Evolutionary conservation across 2,329 filamentous ascomycete genomes (phyloP).

Genomic region (Claviceps citrina): DNA sequence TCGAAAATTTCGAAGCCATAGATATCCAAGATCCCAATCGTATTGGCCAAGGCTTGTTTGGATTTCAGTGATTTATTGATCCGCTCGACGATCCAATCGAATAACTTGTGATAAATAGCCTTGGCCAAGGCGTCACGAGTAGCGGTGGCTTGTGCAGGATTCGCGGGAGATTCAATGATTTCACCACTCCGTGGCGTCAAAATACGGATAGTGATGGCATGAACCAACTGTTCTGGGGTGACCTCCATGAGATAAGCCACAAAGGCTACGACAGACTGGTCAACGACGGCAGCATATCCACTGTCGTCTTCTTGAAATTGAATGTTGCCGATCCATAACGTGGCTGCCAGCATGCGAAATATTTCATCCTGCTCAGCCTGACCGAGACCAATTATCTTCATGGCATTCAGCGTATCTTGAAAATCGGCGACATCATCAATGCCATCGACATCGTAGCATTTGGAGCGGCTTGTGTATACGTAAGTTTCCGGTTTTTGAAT

Average conservation of each 20-base stretch:
- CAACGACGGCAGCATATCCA: constrained; percentile 72
- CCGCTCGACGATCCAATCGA: constrained; percentile 93
- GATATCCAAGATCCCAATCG: constrained; percentile 94
- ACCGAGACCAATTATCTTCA: constrained; percentile 81
- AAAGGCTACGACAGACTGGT: constrained; percentile 87
- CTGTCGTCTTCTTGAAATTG: constrained; percentile 79
- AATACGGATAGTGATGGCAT: constrained; percentile 78
- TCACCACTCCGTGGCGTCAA: constrained; percentile 54
- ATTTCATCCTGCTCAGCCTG: constrained; percentile 89
- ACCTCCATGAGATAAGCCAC: constrained; percentile 88
- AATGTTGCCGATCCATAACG: constrained; percentile 91
- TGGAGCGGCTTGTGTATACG: constrained; percentile 81
- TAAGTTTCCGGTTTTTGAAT: constrained; percentile 87
- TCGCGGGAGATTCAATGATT: constrained; percentile 62
- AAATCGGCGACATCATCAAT: constrained; percentile 88
- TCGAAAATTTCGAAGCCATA: constrained; percentile 99
- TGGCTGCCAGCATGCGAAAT: constrained; percentile 82
- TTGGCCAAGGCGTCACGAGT: constrained; percentile 86
- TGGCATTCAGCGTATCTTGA: constrained; percentile 78
- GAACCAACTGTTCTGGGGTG: constrained; percentile 61
- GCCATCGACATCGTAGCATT: constrained; percentile 85
- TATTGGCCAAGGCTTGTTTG: constrained; percentile 58
- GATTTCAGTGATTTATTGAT: constrained; percentile 81
- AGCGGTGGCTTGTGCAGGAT: constrained; percentile 69
- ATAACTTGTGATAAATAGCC: constrained; percentile 93